Base-by-base conservation (phyloP, 2,329 filamentous ascomycete species). In the Truncatella angustata region DNA sequence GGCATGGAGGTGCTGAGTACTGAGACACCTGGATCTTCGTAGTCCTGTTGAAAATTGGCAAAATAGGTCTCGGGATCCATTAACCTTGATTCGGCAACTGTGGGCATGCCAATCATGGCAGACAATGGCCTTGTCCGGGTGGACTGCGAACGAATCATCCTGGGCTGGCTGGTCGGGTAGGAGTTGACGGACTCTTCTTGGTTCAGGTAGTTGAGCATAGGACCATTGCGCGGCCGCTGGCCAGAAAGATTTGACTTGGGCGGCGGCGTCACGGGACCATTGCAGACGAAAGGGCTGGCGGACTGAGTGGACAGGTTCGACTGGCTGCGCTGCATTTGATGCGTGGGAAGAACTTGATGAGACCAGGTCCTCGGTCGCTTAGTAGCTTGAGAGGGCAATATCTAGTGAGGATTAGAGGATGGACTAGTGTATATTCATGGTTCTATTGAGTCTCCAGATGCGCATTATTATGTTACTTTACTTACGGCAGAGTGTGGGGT, bases 281-380 rank as follows among this genome's bases (percentile, higher is more conserved):
- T 66, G 58, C 57, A 63, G 54, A 65, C 65, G 50, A 75, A 76
- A 32, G 73, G 71, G 43, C 69, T 64, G 35, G 63, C 70, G 24
- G 69, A 66, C 46, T 61, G 65, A 23, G 72, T 69, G 9, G 74
- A 74, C 28, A 69, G 65, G 57, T 67, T 73, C 35, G 76, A 79
- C 12, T 66, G 63, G 50, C 67, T 72, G 51, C 76, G 74, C 58
- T 70, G 68, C 76, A 79, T 79, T 55, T 66, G 64, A 26, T 70
- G 66, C 1, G 68, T 64, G 7, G 63, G 55, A 11, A 64, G 58
- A 6, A 50, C 46, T 51, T 71, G 65, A 45, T 69, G 69, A 26
- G 66, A 66, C 66, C 68, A 65, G 54, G 66, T 66, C 44, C 68
- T 64, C 45, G 60, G 60, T 55, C 65, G 64, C 56, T 69, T 69